Evolutionary conservation across 2,329 filamentous ascomycete species (phyloP), one percentile per base, ranked within the genome.

Genomic region (Colletotrichum tamarilloi): DNA sequence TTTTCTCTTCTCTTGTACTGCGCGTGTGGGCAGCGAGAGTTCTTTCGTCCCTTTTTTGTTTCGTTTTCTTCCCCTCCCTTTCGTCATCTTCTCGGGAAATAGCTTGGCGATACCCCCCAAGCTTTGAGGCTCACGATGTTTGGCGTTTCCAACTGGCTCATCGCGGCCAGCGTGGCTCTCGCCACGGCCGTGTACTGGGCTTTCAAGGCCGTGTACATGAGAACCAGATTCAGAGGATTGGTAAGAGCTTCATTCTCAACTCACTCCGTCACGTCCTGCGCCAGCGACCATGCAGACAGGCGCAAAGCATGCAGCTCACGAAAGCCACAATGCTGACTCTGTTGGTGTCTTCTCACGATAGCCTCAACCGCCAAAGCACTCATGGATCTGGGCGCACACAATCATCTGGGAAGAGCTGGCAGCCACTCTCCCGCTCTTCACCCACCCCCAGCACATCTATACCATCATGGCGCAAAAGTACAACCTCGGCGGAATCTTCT

Each of bases 401-500:
- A 72, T 72, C 30, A 59, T 76, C 62, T 74, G 77, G 55, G 73
- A 75, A 24, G 73, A 76, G 26, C 60, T 72, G 11, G 56, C 68
- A 4, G 58, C 67, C 7, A 60, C 49, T 7, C 62, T 79, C 6
- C 79, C 78, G 12, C 73, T 72, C 14, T 75, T 77, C 62, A 74
- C 60, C 26, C 77, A 79, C 57, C 76, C 76, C 1, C 78, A 79
- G 67, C 60, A 68, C 24, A 72, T 75, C 55, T 74, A 76, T 42
- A 79, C 78, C 19, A 70, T 76, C 58, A 73, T 79, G 26, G 74
- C 76, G 4, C 74, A 76, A 16, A 76, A 75, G 24, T 75, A 75
- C 32, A 67, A 77, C 24, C 74, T 82, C 8, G 76, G 78, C 0
- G 79, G 79, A 26, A 77, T 82, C 19, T 79, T 80, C 56, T 82